Base-by-base conservation (phyloP, 352 stramenopile genomes). In the Pilasporangium apinafurcum region DNA sequence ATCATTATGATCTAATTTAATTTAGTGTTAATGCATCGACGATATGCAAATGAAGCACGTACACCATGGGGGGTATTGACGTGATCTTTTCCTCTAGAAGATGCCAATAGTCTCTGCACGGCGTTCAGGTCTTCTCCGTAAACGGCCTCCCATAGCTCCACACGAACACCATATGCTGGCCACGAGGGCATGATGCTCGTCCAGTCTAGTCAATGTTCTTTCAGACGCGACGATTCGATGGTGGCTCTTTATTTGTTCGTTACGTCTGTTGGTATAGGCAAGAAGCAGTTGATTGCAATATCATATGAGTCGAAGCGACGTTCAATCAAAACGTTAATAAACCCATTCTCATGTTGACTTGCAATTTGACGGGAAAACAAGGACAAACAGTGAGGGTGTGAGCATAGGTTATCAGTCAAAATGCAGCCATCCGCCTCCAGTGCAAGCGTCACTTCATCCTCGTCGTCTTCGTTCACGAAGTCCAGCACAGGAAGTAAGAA, bases 61-160 rank as follows among this genome's bases (percentile, higher is more conserved):
- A 86, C 70, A 7, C 71, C 71, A 43, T 82, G 64, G 4, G 62
- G 47, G 14, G 50, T 37, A 46, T 85, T 87, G 17, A 83, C 71
- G 51, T 84, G 66, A 16, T 43, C 37, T 13, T 45, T 40, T 1
- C 64, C 64, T 7, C 17, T 21, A 4, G 44, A 29, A 5, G 51
- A 65, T 12, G 39, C 48, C 6, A 87, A 44, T 8, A 80, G 35
- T 37, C 66, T 68, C 46, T 85, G 75, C 21, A 62, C 59, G 1
- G 44, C 35, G 0, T 22, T 31, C 0, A 44, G 33, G 44, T 85
- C 59, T 14, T 73, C 61, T 4, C 48, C 47, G 48, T 85, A 87
- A 24, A 85, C 66, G 1, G 75, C 71, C 14, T 79, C 71, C 68
- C 71, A 87, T 26, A 87, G 71, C 37, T 57, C 49, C 27, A 83